A percentile compares a stretch with the other conserved stretches of the same genome.
phyloP scores from a whole-genome alignment of 352 stramenopile species.

The Pythium monospermum region DNA sequence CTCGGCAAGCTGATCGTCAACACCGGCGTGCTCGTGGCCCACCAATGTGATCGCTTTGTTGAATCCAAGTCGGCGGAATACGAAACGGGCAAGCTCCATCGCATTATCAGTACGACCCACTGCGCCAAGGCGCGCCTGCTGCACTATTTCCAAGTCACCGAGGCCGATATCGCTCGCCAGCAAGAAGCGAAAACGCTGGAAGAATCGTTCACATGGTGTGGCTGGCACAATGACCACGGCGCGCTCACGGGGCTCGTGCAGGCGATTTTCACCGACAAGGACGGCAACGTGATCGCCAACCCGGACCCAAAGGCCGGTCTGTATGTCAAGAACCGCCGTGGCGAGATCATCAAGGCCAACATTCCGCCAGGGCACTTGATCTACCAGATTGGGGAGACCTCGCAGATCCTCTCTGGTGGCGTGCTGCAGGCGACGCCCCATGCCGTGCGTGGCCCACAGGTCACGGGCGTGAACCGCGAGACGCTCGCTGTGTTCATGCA shows the following conservation, averaged over 20 bases:
- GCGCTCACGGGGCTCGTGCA: constrained; percentile 93
- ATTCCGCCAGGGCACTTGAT: constrained; percentile 85
- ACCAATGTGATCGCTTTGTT: constrained; percentile 91
- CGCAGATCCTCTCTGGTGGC: constrained; percentile 93
- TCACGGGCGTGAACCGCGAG: constrained; percentile 82
- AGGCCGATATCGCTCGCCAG: constrained; percentile 47
- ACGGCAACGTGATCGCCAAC: constrained; percentile 56
- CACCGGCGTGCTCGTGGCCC: constrained; percentile 87
- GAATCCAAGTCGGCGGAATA: constrained; percentile 68
- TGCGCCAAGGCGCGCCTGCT: constrained; percentile 92
- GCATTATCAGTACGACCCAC: constrained; percentile 85
- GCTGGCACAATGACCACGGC: constrained; percentile 97
- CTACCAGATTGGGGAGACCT: constrained; percentile 95
- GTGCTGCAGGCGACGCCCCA: constrained; percentile 90
- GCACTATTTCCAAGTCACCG: constrained; percentile 93
- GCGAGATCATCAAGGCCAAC: constrained; percentile 85
- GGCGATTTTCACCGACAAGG: constrained; percentile 84
- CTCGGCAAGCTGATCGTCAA: constrained; percentile 91
- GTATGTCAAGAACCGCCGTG: constrained; percentile 91
- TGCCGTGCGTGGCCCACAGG: constrained; percentile 78
- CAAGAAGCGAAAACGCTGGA: constrained; percentile 39
- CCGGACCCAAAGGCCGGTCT: constrained; percentile 84
- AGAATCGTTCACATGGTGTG: constrained; percentile 93
- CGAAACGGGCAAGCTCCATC: constrained; percentile 76
- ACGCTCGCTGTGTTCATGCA: constrained; percentile 98